Conservation (phyloP, 257 asterid species). For the Jasminum sambac region DNA sequence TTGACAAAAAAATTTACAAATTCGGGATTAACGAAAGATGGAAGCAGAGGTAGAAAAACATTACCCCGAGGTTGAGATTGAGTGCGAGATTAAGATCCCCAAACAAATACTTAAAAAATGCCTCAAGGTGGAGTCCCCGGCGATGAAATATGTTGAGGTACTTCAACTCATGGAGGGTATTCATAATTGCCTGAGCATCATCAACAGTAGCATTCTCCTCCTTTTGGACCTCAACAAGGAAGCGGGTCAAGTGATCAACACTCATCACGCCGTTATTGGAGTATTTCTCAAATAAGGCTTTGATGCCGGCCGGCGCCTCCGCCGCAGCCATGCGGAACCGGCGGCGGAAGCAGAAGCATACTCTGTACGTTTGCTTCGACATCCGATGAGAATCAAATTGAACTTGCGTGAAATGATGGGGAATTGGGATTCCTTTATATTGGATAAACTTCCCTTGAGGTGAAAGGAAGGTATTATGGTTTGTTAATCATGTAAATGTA, state of each 20-base stretch:
- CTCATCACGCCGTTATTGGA: slow-evolving; percentile 50
- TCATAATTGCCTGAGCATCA: slow-evolving; percentile 46
- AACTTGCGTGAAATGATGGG: background rate
- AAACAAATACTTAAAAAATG: slow-evolving; percentile 49
- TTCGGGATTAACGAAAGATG: background rate
- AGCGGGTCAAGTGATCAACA: slow-evolving; percentile 39
- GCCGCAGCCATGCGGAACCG: slow-evolving; percentile 49
- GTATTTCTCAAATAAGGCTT: slow-evolving; percentile 36
- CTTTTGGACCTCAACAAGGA: slow-evolving; percentile 49
- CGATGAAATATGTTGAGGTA: slow-evolving; percentile 43
- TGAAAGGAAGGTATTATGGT: background rate
- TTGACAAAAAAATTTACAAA: slow-evolving; percentile 1
- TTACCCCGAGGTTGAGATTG: slow-evolving; percentile 43
- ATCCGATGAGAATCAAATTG: no score
- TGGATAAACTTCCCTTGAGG: background rate
- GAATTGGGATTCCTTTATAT: background rate
- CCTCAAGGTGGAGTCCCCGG: slow-evolving; percentile 44
- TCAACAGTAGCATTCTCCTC: slow-evolving; percentile 46
- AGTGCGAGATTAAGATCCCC: slow-evolving; percentile 50
- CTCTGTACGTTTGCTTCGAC: slow-evolving; percentile 55
- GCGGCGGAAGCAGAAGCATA: slow-evolving; percentile 59
- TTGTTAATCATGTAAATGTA: background rate
- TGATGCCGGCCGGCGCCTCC: slow-evolving; percentile 54
- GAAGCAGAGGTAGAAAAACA: background rate
- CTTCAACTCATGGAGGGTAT: slow-evolving; percentile 27